Evolutionary conservation across 768 basidiomycete species (phyloP).

Genomic region (Phlegmacium glaucopus): DNA sequence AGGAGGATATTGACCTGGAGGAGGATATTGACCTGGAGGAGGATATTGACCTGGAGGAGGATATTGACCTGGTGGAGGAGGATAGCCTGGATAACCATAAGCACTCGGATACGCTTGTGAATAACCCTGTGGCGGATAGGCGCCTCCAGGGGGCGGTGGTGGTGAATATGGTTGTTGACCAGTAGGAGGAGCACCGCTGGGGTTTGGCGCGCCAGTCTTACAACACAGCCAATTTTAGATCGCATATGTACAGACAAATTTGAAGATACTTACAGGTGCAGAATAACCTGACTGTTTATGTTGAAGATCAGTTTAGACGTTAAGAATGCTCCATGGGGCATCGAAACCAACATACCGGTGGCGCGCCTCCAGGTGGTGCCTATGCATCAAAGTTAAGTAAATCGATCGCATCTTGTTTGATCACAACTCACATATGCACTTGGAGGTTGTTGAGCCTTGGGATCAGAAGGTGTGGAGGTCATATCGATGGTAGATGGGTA

Average conservation of each 20-base stretch:
- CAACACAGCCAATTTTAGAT: neutral
- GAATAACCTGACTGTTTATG: neutral
- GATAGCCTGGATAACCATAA: constrained; percentile 4
- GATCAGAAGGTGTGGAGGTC: too few species aligned
- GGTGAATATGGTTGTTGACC: neutral
- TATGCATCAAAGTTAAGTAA: neutral
- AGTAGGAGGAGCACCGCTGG: neutral
- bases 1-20: constrained; percentile 6
- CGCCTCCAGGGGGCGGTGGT: neutral
- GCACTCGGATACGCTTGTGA: constrained; percentile 1
- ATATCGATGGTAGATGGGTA: too few species aligned
- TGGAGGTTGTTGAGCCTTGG: too few species aligned
- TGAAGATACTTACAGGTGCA: neutral
- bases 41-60: constrained; percentile 20
- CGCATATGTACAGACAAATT: neutral
- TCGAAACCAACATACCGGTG: constrained; percentile 1
- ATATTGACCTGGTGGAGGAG: constrained; percentile 12
- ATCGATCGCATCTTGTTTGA: too few species aligned
- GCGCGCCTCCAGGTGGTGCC: constrained; percentile 4
- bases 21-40: constrained; percentile 12
- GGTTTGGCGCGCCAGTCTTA: neutral
- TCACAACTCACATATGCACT: too few species aligned
- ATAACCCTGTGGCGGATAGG: neutral
- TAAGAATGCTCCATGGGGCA: neutral
- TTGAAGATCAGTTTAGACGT: neutral